Evolutionary conservation across 2,329 filamentous ascomycete species (phyloP), one percentile per base, ranked within the genome.

Genomic region (Chrysosporium keratinophilum): DNA sequence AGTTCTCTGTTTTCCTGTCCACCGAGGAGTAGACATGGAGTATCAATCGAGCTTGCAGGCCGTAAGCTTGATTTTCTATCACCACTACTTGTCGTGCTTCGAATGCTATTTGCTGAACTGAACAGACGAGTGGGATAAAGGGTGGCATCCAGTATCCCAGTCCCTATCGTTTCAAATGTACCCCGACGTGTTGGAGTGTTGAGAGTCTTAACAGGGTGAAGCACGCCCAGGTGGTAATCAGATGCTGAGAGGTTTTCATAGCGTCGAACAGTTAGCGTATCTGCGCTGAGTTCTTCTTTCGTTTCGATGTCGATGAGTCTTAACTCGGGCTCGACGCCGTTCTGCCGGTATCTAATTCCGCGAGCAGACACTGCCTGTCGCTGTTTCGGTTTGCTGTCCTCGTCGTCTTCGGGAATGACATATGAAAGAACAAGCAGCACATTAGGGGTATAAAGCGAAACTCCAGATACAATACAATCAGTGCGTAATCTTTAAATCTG

Each of bases 381-480:
- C 47, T 58, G 47, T 58, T 59, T 52, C 11, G 55, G 64, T 75
- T 66, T 34, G 67, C 77, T 70, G 11, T 82, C 79, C 12, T 83
- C 77, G 15, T 85, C 79, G 7, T 83, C 76, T 44, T 88, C 86
- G 37, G 84, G 81, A 57, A 84, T 84, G 64, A 89, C 83, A 71
- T 94, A 96, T 65, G 90, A 90, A 72, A 98, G 84, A 64, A 97
- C 85, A 63, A 95, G 80, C 69, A 98, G 78, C 61, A 95, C 78
- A 66, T 82, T 93, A 67, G 88, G 88, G 67, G 89, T 95, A 82
- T 96, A 97, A 71, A 98, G 78, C 60, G 91, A 94, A 70, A 98
- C 85, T 64, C 93, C 93, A 67, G 93, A 95, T 75, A 98, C 88
- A 69, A 95, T 89, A 76, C 93, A 97, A 74, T 98, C 93, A 71